Conservation (phyloP, 2,329 filamentous ascomycete species). For the Hirsutella rhossiliensis region DNA sequence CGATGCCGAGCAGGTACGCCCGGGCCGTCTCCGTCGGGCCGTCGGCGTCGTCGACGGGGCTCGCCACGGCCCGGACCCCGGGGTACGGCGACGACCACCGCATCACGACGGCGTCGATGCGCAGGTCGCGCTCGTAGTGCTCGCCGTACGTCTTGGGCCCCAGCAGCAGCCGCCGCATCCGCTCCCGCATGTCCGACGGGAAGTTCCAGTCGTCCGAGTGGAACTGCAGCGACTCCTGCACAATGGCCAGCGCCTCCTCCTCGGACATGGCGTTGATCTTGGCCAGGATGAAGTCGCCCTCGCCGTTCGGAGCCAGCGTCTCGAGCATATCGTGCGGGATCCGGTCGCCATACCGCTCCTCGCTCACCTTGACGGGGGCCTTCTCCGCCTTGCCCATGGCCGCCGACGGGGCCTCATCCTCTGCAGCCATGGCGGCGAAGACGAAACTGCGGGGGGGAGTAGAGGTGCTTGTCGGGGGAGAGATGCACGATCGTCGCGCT, state of each 20-base stretch:
- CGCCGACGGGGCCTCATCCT: neutral
- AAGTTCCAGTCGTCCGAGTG: constrained; percentile 33
- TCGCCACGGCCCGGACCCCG: constrained; percentile 26
- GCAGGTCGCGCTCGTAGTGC: constrained; percentile 26
- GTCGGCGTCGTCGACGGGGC: constrained; percentile 20
- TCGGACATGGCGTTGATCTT: constrained; percentile 29
- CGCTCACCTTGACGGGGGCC: neutral
- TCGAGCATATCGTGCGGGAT: constrained; percentile 26
- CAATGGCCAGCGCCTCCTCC: constrained; percentile 27
- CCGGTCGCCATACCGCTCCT: constrained; percentile 17
- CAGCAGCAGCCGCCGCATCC: constrained; percentile 24
- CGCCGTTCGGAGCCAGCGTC: constrained; percentile 28
- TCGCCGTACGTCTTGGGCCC: constrained; percentile 27
- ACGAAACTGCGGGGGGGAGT: neutral
- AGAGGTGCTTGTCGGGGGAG: too few species aligned
- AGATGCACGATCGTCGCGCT: too few species aligned
- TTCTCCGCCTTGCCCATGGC: constrained; percentile 2
- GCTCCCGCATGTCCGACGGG: constrained; percentile 27
- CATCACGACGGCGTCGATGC: constrained; percentile 27
- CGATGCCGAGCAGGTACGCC: constrained; percentile 27
- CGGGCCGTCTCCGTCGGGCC: constrained; percentile 28
- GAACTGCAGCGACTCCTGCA: constrained; percentile 24
- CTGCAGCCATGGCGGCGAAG: neutral
- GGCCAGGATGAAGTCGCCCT: constrained; percentile 24
- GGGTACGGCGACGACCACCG: constrained; percentile 29